These are phyloP conservation scores for Rhynchosporium graminicola DNA, from an alignment of 2,329 filamentous ascomycete species.

Conservation along the genomic window DNA sequence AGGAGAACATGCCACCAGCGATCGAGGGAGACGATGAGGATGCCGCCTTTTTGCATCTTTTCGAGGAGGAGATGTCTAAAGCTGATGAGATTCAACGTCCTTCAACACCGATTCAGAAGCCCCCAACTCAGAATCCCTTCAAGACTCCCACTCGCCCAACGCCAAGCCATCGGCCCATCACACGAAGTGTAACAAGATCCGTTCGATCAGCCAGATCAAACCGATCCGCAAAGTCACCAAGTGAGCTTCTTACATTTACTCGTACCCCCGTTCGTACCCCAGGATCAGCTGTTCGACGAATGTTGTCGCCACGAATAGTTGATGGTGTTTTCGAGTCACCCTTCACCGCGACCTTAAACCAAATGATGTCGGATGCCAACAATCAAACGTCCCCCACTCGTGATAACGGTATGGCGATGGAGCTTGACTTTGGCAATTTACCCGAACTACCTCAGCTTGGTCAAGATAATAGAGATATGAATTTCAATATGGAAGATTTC, in stretches of 20 bases:
- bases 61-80: slow-evolving; percentile 38
- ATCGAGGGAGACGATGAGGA: slow-evolving; percentile 31
- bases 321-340: slow-evolving; percentile 40
- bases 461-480: slow-evolving; percentile 23
- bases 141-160: slow-evolving; percentile 41
- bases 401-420: slow-evolving; percentile 22
- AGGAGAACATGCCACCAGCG: slow-evolving; percentile 37
- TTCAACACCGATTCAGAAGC: slow-evolving; percentile 35
- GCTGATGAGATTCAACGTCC: slow-evolving; percentile 28
- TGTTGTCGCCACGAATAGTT: slow-evolving; percentile 33
- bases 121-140: slow-evolving; percentile 34
- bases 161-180: slow-evolving; percentile 39
- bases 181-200: slow-evolving; percentile 34
- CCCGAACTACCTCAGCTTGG: slow-evolving; percentile 36
- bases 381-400: slow-evolving; percentile 35
- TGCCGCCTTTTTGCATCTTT: slow-evolving; percentile 37
- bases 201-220: slow-evolving; percentile 26
- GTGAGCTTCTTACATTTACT: slow-evolving; percentile 32
- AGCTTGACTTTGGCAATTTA: slow-evolving; percentile 41
- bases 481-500: slow-evolving; percentile 44
- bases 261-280: slow-evolving; percentile 37
- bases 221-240: slow-evolving; percentile 36
- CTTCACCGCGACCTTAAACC: slow-evolving; percentile 40
- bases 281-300: slow-evolving; percentile 28
- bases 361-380: slow-evolving; percentile 39